A percentile compares a stretch with the other conserved stretches of the same genome.
Evolutionary conservation across 1,284 basidiomycete genomes (phyloP).

Genomic region (Marasmius tenuissimus): DNA sequence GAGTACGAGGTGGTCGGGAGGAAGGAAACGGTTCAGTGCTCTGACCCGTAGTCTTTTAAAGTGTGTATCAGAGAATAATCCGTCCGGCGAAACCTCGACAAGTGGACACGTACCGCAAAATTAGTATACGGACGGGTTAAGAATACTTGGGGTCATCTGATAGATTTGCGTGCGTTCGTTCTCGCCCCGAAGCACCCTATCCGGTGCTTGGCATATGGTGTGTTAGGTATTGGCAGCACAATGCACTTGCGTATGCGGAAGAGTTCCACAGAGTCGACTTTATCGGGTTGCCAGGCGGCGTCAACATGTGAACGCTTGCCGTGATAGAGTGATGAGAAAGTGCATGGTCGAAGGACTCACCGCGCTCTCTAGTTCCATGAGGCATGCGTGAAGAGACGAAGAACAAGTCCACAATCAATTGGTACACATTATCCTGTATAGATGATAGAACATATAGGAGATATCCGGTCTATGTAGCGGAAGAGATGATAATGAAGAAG

Average conservation of each 20-base stretch:
- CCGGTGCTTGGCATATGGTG: not conserved
- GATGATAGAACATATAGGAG: conserved; percentile 29
- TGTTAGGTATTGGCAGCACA: not conserved
- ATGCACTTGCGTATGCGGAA: not conserved
- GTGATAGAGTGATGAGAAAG: not conserved
- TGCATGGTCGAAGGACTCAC: not conserved
- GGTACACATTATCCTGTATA: conserved; percentile 35
- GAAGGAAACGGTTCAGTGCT: not conserved
- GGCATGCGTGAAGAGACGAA: conserved; percentile 2
- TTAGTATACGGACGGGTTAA: conserved; percentile 3
- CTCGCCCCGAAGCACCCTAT: not conserved
- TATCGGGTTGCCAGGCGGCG: not conserved
- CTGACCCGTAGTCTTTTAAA: conserved; percentile 2
- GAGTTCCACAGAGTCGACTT: too few relatives aligned
- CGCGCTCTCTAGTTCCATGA: not conserved
- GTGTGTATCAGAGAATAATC: conserved; percentile 13
- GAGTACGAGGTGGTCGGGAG: not conserved
- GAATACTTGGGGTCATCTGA: conserved; percentile 8
- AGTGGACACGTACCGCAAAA: too few relatives aligned
- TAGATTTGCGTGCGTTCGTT: not conserved
- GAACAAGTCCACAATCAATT: conserved; percentile 7
- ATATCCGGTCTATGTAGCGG: conserved; percentile 23
- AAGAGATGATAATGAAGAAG: conserved; percentile 13
- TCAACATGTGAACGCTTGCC: not conserved
- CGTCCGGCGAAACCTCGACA: conserved; percentile 18